Percentiles rank a stretch among this genome's conserved stretches.
These are phyloP conservation scores for Anisodus acutangulus DNA, from an alignment of 257 asterid genomes.

Conservation along the genomic window DNA sequence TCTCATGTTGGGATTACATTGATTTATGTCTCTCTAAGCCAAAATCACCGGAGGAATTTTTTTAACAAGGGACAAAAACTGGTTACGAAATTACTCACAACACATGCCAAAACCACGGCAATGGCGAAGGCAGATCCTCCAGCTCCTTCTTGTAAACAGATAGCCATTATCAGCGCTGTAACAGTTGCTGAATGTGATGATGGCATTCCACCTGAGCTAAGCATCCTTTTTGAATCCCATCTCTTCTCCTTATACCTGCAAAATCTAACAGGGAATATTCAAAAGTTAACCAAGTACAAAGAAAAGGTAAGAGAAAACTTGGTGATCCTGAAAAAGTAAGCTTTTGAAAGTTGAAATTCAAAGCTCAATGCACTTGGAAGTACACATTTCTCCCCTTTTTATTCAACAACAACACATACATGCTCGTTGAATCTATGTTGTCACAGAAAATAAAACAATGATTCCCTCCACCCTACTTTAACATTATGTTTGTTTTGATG, in stretches of 20 bases:
- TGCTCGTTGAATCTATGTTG: neutral
- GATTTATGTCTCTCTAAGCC: neutral
- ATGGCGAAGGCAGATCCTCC: constrained; percentile 82
- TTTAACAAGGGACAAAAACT: constrained; percentile 56
- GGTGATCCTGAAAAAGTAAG: constrained; percentile 10
- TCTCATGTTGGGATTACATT: neutral
- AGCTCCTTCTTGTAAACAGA: constrained; percentile 78
- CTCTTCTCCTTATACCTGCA: constrained; percentile 91
- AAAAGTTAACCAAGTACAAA: constrained; percentile 47
- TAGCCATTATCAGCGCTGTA: constrained; percentile 78
- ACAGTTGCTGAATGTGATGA: constrained; percentile 97
- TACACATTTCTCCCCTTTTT: neutral
- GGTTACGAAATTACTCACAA: constrained; percentile 92
- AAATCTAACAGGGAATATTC: constrained; percentile 51
- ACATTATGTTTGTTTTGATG: neutral
- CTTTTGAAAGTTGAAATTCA: neutral
- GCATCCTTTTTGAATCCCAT: constrained; percentile 92
- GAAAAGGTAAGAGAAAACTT: neutral
- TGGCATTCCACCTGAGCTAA: constrained; percentile 99
- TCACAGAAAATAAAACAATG: neutral
- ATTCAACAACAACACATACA: neutral
- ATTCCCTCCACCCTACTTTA: neutral
- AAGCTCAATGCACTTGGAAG: neutral
- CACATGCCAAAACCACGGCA: constrained; percentile 92
- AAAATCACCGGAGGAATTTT: constrained; percentile 41